A percentile compares a stretch with the other conserved stretches of the same genome.
phyloP scores from a whole-genome alignment of 1,139 yeast genomes.

The Eremothecium gossypii region DNA sequence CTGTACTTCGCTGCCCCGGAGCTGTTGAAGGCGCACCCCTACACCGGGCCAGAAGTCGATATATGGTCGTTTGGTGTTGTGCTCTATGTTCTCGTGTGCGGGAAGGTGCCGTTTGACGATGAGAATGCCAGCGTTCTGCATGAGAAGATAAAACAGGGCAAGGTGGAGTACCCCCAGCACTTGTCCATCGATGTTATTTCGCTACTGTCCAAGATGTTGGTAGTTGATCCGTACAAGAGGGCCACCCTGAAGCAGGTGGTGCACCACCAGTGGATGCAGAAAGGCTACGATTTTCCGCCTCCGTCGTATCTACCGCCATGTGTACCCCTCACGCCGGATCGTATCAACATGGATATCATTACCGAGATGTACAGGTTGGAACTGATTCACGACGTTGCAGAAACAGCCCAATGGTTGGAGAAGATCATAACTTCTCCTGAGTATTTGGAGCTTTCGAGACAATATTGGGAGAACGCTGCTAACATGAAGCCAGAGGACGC shows the following conservation, averaged over 20 bases:
- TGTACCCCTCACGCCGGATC: slow-evolving; percentile 58
- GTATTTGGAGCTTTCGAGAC: slow-evolving; percentile 40
- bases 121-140: slow-evolving; percentile 87
- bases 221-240: slow-evolving; percentile 75
- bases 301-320: slow-evolving; percentile 69
- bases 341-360: slow-evolving; percentile 57
- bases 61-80: slow-evolving; percentile 98
- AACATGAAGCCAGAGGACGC: slow-evolving; percentile 38
- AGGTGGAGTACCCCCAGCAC: slow-evolving; percentile 83
- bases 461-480: slow-evolving; percentile 19
- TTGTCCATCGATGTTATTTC: slow-evolving; percentile 79
- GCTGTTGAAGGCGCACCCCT: slow-evolving; percentile 82
- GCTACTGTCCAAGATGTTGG: slow-evolving; percentile 78
- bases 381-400: slow-evolving; percentile 57
- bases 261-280: slow-evolving; percentile 90
- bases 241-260: slow-evolving; percentile 73
- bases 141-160: slow-evolving; percentile 87
- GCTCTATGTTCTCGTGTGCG: slow-evolving; percentile 86
- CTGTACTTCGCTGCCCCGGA: slow-evolving; percentile 98
- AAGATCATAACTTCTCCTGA: slow-evolving; percentile 54
- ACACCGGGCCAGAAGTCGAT: slow-evolving; percentile 94
- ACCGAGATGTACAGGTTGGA: slow-evolving; percentile 73
- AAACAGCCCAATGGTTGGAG: slow-evolving; percentile 49
- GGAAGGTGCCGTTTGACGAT: slow-evolving; percentile 97
- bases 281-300: slow-evolving; percentile 73